A percentile compares a stretch with the other conserved stretches of the same genome.
Conservation (phyloP, 306 rosid genomes). For the Cucumis melo region DNA sequence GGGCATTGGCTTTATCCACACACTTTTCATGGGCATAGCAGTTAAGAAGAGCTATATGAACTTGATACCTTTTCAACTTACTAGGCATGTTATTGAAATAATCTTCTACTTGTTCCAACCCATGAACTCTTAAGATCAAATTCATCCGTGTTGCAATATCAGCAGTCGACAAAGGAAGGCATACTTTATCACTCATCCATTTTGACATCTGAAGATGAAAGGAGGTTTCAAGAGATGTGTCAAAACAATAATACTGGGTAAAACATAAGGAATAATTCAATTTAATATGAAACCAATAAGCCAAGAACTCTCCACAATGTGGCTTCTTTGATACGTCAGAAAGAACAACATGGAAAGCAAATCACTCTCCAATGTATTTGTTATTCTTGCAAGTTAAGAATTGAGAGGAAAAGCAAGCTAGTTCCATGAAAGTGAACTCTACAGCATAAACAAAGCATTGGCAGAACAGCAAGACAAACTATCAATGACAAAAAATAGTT, state of each 20-base stretch:
- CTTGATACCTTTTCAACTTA: not conserved
- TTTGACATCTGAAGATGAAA: not conserved
- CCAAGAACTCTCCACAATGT: not conserved
- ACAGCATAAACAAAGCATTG: not conserved
- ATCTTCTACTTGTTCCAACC: not conserved
- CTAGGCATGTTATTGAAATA: not conserved
- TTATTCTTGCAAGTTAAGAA: not conserved
- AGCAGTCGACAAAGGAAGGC: not conserved
- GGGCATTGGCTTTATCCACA: not conserved
- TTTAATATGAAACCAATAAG: not conserved
- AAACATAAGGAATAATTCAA: not conserved
- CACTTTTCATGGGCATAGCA: not conserved
- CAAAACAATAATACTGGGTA: not conserved
- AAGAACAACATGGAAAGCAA: not conserved
- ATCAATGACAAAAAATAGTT: not conserved
- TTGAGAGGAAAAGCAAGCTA: not conserved
- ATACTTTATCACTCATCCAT: constrained; percentile 1
- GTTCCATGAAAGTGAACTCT: not conserved
- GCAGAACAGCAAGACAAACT: not conserved
- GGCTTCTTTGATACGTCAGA: not conserved
- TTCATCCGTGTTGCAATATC: not conserved
- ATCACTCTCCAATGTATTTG: not conserved
- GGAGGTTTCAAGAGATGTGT: not conserved
- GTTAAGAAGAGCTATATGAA: not conserved
- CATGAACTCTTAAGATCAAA: constrained; percentile 1